Base-by-base conservation (phyloP, 192 early-diverging fungal genomes). In the Gigaspora rosea region DNA sequence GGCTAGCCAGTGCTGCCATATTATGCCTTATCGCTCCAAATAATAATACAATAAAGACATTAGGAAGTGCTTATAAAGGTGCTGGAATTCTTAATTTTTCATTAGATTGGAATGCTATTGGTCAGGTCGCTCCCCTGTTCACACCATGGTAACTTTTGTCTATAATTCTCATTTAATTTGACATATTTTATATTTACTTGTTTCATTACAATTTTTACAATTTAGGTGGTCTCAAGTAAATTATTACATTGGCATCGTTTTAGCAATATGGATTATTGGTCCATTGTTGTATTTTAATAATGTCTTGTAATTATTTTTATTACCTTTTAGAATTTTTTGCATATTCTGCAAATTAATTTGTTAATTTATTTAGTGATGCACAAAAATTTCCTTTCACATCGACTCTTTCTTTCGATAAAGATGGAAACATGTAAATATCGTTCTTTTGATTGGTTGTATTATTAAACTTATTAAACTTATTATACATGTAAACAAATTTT, bases 81-180 rank as follows among this genome's bases (percentile, higher is more conserved):
- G 80, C 93, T 32, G 93, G 93, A 6, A 86, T 93, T 62, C 79
- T 90, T 33, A 89, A 86, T 68, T 90, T 95, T 54, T 85, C 89
- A 8, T 76, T 94, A 13, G 94, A 95, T 81, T 95, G 93, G 93
- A 89, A 85, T 67, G 82, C 87, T 51, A 85, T 93, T 22, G 85
- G 58, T 10, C 72, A 74, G 50, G 20, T 86, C 8, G 86, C 88
- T 2, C 84, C 85, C 50, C 90, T 88, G 81, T 78, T 81, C 49
- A 90, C 91, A 51, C 94, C 94, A 48, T 95, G 87, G 83, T 87
- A 86, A 76, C 36, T 41, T 88, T 90, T 33, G 84, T 89, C 20
- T 46, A 0, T 74, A 51, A 16, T 3, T 27, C 3, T 27, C 20
- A 22, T 20, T 85, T 33, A 81, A 22, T 41, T 41, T 41, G 36